Evolutionary conservation across 2,329 filamentous ascomycete genomes (phyloP).

Genomic region (Colletotrichum sp.): DNA sequence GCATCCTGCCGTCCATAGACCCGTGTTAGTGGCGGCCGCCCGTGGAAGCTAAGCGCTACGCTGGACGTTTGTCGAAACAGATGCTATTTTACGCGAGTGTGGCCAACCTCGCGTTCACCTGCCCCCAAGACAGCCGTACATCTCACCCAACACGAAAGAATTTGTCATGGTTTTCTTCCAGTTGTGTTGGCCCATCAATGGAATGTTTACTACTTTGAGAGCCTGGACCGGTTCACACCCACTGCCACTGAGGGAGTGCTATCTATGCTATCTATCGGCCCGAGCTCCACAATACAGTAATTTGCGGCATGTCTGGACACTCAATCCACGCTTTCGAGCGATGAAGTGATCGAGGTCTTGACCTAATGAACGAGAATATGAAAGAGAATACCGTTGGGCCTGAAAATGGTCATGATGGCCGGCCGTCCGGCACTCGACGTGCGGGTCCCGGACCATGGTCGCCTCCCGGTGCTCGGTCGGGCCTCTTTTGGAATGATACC

Average conservation of each 20-base stretch:
- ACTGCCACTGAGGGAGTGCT: not conserved
- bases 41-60: not conserved
- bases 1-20: not conserved
- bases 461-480: not conserved
- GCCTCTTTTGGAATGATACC: not conserved
- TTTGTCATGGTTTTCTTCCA: not conserved
- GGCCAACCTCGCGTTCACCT: not conserved
- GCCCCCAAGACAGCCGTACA: not conserved
- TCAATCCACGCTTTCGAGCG: not conserved
- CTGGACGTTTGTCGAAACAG: not conserved
- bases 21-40: not conserved
- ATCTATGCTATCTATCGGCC: not conserved
- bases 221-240: not conserved
- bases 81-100: not conserved
- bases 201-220: not conserved
- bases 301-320: not conserved
- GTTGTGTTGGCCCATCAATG: not conserved
- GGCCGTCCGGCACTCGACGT: not conserved
- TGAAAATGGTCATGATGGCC: not conserved
- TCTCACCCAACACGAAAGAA: not conserved
- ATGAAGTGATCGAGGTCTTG: not conserved
- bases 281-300: not conserved
- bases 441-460: not conserved
- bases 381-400: not conserved
- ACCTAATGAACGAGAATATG: not conserved